A percentile compares a stretch with the other conserved stretches of the same genome.
These are phyloP conservation scores for Cyathus striatus DNA, from an alignment of 768 basidiomycete species.

Conservation along the genomic window DNA sequence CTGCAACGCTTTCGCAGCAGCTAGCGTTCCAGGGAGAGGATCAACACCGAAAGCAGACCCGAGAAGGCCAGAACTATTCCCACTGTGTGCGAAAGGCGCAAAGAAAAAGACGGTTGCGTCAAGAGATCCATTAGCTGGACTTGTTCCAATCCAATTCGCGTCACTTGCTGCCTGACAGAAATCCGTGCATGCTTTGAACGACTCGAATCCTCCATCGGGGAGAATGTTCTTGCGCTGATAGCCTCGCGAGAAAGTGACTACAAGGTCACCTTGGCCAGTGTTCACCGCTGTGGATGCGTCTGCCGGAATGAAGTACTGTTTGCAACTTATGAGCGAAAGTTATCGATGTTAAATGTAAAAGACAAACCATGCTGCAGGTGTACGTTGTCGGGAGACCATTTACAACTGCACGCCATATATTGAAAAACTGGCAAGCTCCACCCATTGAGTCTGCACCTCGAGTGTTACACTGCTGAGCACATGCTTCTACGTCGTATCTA, in stretches of 20 bases:
- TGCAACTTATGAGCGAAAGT: no score
- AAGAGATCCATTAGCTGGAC: constrained; percentile 24
- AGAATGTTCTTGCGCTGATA: constrained; percentile 34
- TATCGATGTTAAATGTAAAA: neutral
- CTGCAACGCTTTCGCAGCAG: constrained; percentile 20
- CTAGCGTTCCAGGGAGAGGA: constrained; percentile 31
- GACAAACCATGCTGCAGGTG: constrained; percentile 42
- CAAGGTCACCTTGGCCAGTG: constrained; percentile 37
- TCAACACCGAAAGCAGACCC: constrained; percentile 37
- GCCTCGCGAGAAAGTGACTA: constrained; percentile 42
- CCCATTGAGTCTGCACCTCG: constrained; percentile 34
- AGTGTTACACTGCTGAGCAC: constrained; percentile 37
- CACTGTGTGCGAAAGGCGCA: constrained; percentile 32
- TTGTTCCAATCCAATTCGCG: constrained; percentile 34
- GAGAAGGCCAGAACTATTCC: constrained; percentile 31
- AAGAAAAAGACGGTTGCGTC: constrained; percentile 44
- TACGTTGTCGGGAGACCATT: constrained; percentile 41
- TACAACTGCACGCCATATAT: constrained; percentile 48
- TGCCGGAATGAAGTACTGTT: constrained; percentile 37
- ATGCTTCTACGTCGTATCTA: constrained; percentile 40
- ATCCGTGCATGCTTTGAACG: constrained; percentile 27
- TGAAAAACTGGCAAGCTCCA: constrained; percentile 45
- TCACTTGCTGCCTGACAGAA: constrained; percentile 36
- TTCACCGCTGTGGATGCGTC: constrained; percentile 42
- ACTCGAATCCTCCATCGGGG: constrained; percentile 40